Conservation (phyloP, 2,329 filamentous ascomycete genomes). For the Anisogramma anomala region DNA sequence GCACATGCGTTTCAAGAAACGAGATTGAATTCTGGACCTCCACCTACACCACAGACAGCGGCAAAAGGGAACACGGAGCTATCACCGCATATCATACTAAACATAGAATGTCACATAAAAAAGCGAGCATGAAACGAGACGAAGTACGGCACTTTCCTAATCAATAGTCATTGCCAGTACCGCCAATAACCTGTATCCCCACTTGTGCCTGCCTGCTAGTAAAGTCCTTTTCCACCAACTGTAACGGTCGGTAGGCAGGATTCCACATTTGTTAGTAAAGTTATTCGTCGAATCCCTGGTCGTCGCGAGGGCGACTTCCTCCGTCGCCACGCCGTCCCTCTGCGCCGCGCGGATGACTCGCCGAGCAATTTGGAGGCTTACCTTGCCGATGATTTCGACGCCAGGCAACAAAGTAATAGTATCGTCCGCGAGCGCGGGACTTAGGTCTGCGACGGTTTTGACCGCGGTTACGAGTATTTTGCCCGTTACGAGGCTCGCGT, state of each 20-base stretch:
- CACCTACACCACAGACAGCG: conserved; percentile 25
- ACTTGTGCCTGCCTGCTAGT: conserved; percentile 50
- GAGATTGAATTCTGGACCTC: conserved; percentile 39
- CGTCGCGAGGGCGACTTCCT: conserved; percentile 50
- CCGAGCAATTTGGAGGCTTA: conserved; percentile 67
- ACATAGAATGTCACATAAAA: conserved; percentile 11
- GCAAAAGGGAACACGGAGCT: too few species aligned
- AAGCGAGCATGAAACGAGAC: not conserved
- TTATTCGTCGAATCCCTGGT: conserved; percentile 54
- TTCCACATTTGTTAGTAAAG: conserved; percentile 73
- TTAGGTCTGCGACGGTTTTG: conserved; percentile 57
- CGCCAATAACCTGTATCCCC: conserved; percentile 40
- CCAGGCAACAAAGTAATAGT: conserved; percentile 62
- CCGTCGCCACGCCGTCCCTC: conserved; percentile 54
- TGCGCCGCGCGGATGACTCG: conserved; percentile 63
- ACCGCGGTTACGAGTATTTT: conserved; percentile 74
- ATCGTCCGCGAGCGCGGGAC: conserved; percentile 54
- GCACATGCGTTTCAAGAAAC: conserved; percentile 20
- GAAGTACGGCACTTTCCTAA: not conserved
- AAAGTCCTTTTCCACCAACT: conserved; percentile 37
- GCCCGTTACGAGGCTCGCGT: conserved; percentile 56
- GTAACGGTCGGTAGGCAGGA: conserved; percentile 53
- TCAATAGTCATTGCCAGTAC: conserved; percentile 17
- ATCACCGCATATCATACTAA: conserved; percentile 15
- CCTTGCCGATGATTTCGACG: conserved; percentile 59